Base-by-base conservation (phyloP, 345 rosid species). In the Aquilaria sinensis region DNA sequence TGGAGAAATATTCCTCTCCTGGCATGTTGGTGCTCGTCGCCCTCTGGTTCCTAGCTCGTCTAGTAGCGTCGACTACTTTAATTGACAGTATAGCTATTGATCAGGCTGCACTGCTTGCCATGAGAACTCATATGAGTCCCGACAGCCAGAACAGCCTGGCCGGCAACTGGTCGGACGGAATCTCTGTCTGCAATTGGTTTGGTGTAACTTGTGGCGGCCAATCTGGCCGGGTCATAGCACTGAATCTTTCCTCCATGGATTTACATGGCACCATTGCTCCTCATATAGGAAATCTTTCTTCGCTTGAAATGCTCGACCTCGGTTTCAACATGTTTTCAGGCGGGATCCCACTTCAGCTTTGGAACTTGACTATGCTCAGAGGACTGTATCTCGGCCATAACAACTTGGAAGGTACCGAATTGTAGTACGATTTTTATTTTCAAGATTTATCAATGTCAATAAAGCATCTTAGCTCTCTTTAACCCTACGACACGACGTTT, bases 251-350 rank as follows among this genome's bases (percentile, higher is more conserved):
- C 0, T 62, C n/a, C 53, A 49, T 70, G 68, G 58, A 13, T 62
- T 63, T 62, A 12, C 3, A 30, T 8, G 72, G 74, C 47, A 74
- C 66, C 51, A 12, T 74, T 10, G 68, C 78, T 23, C 60, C 72
- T 1, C 60, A 64, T 3, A 6, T 61, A 1, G 74, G 74, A 8
- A 69, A 62, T n/a, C 14, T 69, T 1, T 65, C 66, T 1, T 60
- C 56, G 29, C 58, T 73, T n/a, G 0, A n/a, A 43, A 1, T 15
- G 47, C 13, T 73, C 23, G 1, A 5, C 5, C 3, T 67, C 16
- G 2, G 15, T 31, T 53, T 67, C 64, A 72, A 72, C 31, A 53
- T 47, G 5, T 65, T 68, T 10, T 57, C 16, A 1, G 59, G 61
- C 29, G 56, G 32, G 6, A 52, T 66, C 10, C 71, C 75, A 10